Percentiles rank a stretch among this genome's conserved stretches.
These are phyloP conservation scores for Termitomyces eurrhizus DNA, from an alignment of 768 basidiomycete genomes.

Conservation along the genomic window DNA sequence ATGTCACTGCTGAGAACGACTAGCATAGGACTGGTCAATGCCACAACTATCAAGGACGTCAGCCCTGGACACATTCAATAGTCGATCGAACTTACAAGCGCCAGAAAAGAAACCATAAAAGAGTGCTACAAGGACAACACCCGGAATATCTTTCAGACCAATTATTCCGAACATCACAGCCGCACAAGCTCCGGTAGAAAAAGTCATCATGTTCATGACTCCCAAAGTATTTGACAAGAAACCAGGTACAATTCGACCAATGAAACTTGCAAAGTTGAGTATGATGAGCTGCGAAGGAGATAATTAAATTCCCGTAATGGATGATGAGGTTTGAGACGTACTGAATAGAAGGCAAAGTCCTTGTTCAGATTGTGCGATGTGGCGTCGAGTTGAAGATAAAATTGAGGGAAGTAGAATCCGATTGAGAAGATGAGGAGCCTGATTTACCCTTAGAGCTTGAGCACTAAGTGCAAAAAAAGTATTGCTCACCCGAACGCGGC, in stretches of 20 bases:
- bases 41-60: not conserved
- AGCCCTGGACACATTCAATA: not conserved
- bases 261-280: slow-evolving; percentile 9
- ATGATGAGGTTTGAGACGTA: slow-evolving; percentile 1
- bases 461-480: not conserved
- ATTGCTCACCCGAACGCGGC: slow-evolving; percentile 13
- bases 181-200: slow-evolving; percentile 22
- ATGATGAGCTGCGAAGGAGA: not conserved
- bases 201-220: slow-evolving; percentile 23
- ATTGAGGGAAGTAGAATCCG: slow-evolving; percentile 30
- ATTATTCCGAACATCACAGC: slow-evolving; percentile 33
- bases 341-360: slow-evolving; percentile 28
- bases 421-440: slow-evolving; percentile 15
- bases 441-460: not conserved
- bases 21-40: slow-evolving; percentile 1
- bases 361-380: slow-evolving; percentile 25
- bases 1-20: not conserved
- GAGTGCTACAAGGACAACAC: slow-evolving; percentile 31
- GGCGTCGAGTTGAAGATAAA: slow-evolving; percentile 38
- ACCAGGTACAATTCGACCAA: slow-evolving; percentile 22
- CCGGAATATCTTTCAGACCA: slow-evolving; percentile 24
- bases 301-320: not conserved
- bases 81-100: slow-evolving; percentile 14
- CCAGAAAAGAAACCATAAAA: slow-evolving; percentile 40
- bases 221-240: slow-evolving; percentile 21